Evolutionary conservation across 805 yeast genomes (phyloP), one percentile per base, ranked within the genome.

Genomic region (Naumovozyma dairenensis): DNA sequence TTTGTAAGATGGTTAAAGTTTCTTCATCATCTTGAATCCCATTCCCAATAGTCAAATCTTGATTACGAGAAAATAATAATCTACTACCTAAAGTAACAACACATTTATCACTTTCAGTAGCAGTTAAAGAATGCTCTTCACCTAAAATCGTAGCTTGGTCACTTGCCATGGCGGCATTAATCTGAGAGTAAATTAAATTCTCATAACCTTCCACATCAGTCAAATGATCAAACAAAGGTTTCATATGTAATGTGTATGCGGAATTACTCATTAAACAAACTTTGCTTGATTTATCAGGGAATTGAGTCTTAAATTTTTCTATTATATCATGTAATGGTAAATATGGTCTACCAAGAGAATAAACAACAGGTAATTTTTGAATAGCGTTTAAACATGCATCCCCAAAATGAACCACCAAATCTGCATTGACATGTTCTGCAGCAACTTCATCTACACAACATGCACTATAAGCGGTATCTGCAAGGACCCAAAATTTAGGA

Each of bases 391-490:
- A 59, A 57, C 98, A 92, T 0, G 97, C 89, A 52, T 85, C 94
- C 2, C 98, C 98, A 57, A 87, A 84, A 58, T 92, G 98, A 2
- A 87, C 75, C 19, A 92, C 84, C 4, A 81, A 59, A 42, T 89
- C 95, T 5, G 92, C 86, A 5, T 63, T 53, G 12, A 89, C 93
- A 56, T 92, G 98, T 51, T 82, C 87, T 1, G 96, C 94, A 0
- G 98, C 97, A 18, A 89, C 93, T 51, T 87, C 96, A 56, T 92
- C 98, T 8, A 89, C 80, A 60, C 98, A 92, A 57, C 98, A 92
- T 1, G 95, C 68, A 19, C 95, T 83, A 50, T 92, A 92, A 0
- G 96, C 85, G 0, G 98, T 89, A 51, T 92, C 98, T 0, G 97
- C 98, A 24, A 92, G 61, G 13, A 89, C 72, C 82, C 89, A 89